These are phyloP conservation scores for Kodamaea fungicola DNA, from an alignment of 1,139 yeast genomes.

Conservation along the genomic window DNA sequence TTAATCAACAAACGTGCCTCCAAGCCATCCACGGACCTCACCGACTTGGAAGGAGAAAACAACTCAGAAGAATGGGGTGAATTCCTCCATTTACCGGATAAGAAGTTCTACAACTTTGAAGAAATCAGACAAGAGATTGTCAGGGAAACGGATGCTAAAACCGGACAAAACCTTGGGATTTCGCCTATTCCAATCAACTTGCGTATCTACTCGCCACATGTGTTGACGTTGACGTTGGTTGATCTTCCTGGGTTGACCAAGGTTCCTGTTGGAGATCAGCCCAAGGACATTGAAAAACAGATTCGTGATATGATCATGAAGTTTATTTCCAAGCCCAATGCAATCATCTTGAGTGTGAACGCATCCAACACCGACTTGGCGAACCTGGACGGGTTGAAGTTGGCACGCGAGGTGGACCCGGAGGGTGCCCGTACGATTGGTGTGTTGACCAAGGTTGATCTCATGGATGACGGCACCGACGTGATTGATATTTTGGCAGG, in stretches of 20 bases:
- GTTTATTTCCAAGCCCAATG: slow-evolving; percentile 93
- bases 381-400: slow-evolving; percentile 91
- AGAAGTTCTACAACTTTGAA: slow-evolving; percentile 83
- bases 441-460: slow-evolving; percentile 92
- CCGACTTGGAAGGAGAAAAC: slow-evolving; percentile 44
- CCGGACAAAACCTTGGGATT: slow-evolving; percentile 91
- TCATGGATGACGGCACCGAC: slow-evolving; percentile 99
- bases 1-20: slow-evolving; percentile 58
- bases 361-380: slow-evolving; percentile 98
- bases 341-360: slow-evolving; percentile 90
- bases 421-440: slow-evolving; percentile 97
- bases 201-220: slow-evolving; percentile 94
- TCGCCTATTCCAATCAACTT: slow-evolving; percentile 90
- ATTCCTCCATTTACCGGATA: slow-evolving; percentile 87
- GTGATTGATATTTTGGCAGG: slow-evolving; percentile 96
- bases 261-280: slow-evolving; percentile 99
- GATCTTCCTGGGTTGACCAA: slow-evolving; percentile 98
- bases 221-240: slow-evolving; percentile 88
- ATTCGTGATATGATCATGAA: slow-evolving; percentile 93
- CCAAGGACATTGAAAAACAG: slow-evolving; percentile 92
- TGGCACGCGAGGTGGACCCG: slow-evolving; percentile 97
- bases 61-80: slow-evolving; percentile 98
- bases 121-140: slow-evolving; percentile 90
- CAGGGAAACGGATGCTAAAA: slow-evolving; percentile 88
- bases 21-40: slow-evolving; percentile 24